phyloP scores from a whole-genome alignment of 176 grass and related monocot species.

The Olyra latifolia region DNA sequence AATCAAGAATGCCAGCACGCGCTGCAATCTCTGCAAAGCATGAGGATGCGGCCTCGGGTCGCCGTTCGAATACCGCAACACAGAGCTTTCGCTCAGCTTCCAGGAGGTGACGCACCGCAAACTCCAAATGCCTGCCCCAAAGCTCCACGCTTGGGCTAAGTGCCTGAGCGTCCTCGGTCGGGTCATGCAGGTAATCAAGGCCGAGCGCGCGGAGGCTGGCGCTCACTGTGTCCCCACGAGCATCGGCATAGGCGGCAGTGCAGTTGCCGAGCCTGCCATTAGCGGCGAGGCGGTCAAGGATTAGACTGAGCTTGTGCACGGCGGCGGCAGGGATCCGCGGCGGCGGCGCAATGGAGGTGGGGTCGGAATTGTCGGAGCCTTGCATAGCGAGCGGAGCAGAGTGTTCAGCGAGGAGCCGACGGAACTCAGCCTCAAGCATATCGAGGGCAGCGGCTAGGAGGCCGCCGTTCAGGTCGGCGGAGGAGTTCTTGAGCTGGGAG shows the following conservation, averaged over 20 bases:
- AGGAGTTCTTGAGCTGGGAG: slow-evolving; percentile 22
- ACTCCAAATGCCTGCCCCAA: slow-evolving; percentile 68
- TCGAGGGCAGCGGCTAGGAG: slow-evolving; percentile 62
- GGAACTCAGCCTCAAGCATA: slow-evolving; percentile 71
- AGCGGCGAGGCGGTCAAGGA: slow-evolving; percentile 63
- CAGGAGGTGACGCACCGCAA: slow-evolving; percentile 62
- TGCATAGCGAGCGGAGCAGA: slow-evolving; percentile 59
- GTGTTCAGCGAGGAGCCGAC: slow-evolving; percentile 58
- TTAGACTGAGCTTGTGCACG: slow-evolving; percentile 51
- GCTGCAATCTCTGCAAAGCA: slow-evolving; percentile 72
- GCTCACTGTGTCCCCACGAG: slow-evolving; percentile 55
- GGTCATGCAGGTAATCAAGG: slow-evolving; percentile 55
- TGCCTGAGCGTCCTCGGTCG: slow-evolving; percentile 55
- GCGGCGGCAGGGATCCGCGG: slow-evolving; percentile 53
- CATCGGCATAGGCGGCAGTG: slow-evolving; percentile 30
- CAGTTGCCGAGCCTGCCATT: slow-evolving; percentile 41
- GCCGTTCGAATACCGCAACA: slow-evolving; percentile 42
- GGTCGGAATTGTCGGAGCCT: neutral
- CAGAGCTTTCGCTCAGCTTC: slow-evolving; percentile 66
- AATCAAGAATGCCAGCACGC: slow-evolving; percentile 61
- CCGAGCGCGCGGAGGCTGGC: slow-evolving; percentile 62
- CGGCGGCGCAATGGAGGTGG: slow-evolving; percentile 39
- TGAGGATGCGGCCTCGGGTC: slow-evolving; percentile 23
- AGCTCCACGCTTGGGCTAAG: slow-evolving; percentile 52
- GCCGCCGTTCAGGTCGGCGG: slow-evolving; percentile 47